phyloP scores from a whole-genome alignment of 2,329 filamentous ascomycete species.

The Penicillium fuscoglaucum region DNA sequence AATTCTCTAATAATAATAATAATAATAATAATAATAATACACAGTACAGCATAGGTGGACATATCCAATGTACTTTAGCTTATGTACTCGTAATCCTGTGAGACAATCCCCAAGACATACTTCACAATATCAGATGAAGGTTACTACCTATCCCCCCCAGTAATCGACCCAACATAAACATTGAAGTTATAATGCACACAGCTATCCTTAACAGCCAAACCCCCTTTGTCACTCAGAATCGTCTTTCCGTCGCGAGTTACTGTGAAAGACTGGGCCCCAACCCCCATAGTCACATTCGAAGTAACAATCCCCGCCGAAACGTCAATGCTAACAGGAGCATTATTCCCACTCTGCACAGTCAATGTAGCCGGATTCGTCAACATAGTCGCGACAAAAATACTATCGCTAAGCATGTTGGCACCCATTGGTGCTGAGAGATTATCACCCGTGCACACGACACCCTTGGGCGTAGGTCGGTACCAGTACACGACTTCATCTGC shows the following conservation, averaged over 20 bases:
- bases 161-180: slow-evolving; percentile 31
- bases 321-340: slow-evolving; percentile 24
- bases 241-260: slow-evolving; percentile 25
- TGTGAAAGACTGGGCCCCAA: slow-evolving; percentile 32
- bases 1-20: too few relatives aligned
- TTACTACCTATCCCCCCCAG: too few relatives aligned
- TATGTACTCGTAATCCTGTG: not conserved
- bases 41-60: not conserved
- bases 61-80: not conserved
- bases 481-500: slow-evolving; percentile 35
- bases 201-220: slow-evolving; percentile 25
- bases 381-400: slow-evolving; percentile 36
- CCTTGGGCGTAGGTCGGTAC: slow-evolving; percentile 36
- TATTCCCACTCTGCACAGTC: slow-evolving; percentile 31
- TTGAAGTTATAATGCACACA: slow-evolving; percentile 38
- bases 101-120: not conserved
- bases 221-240: slow-evolving; percentile 16
- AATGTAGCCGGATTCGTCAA: slow-evolving; percentile 31
- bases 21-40: too few relatives aligned
- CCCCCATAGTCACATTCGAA: slow-evolving; percentile 34
- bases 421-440: slow-evolving; percentile 29
- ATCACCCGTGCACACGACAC: slow-evolving; percentile 27
- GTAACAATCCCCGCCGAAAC: slow-evolving; percentile 36
- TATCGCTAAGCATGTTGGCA: slow-evolving; percentile 28
- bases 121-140: not conserved